Conservation (phyloP, 345 rosid genomes). For the Boechera retrofracta region DNA sequence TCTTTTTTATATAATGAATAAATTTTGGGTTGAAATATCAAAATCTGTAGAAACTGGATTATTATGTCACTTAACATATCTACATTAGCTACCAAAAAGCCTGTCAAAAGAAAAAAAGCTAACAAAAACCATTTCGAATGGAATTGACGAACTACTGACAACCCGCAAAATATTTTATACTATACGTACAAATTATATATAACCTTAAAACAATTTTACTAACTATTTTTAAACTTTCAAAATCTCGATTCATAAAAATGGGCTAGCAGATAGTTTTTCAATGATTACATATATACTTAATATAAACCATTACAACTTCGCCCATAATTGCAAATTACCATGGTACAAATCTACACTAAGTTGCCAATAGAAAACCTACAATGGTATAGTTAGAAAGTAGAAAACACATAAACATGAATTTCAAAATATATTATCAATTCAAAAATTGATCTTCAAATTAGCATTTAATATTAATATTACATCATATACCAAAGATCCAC, state of each 20-base stretch:
- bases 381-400: background rate
- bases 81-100: background rate
- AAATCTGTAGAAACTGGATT: too few species aligned
- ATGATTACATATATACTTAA: background rate
- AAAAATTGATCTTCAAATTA: background rate
- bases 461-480: background rate
- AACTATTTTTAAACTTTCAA: background rate
- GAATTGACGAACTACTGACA: too few species aligned
- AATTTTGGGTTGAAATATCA: background rate
- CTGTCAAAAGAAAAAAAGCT: too few species aligned
- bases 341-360: background rate
- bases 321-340: background rate
- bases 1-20: background rate
- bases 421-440: background rate
- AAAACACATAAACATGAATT: slow-evolving; percentile 8
- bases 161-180: too few species aligned
- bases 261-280: background rate
- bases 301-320: background rate
- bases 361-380: too few species aligned
- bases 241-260: background rate
- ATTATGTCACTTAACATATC: background rate
- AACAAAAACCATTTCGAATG: too few species aligned
- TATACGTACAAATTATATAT: too few species aligned
- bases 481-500: slow-evolving; percentile 3
- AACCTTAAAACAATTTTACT: background rate